Evolutionary conservation across 768 basidiomycete genomes (phyloP).

Genomic region (Kwoniella europaea): DNA sequence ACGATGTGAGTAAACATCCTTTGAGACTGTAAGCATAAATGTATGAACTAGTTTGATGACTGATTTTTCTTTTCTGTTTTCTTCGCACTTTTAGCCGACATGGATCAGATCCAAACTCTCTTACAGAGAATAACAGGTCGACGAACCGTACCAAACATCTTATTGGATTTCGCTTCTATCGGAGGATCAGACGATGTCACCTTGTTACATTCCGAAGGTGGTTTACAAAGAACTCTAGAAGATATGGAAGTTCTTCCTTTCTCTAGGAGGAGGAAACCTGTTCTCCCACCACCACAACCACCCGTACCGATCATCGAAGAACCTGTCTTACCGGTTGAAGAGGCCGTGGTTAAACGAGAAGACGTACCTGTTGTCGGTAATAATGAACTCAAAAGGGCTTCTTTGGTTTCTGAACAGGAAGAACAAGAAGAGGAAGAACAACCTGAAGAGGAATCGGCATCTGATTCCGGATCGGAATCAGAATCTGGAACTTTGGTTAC

Average conservation of each 20-base stretch:
- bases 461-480: background rate
- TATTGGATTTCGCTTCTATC: conserved; percentile 54
- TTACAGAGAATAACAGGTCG: conserved; percentile 55
- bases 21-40: background rate
- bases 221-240: conserved; percentile 40
- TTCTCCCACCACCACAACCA: background rate
- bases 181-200: conserved; percentile 59
- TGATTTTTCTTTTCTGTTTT: background rate
- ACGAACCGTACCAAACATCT: conserved; percentile 58
- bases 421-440: background rate
- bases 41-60: background rate
- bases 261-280: conserved; percentile 12
- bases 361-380: background rate
- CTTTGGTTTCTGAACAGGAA: background rate
- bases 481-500: background rate
- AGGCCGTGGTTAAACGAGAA: background rate
- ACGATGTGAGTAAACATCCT: conserved; percentile 43
- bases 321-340: background rate
- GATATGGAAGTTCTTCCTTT: conserved; percentile 40
- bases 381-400: background rate
- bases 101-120: conserved; percentile 46
- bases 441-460: background rate
- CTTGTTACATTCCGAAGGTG: conserved; percentile 56
- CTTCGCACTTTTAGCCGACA: conserved; percentile 44
- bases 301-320: background rate